Base-by-base conservation (phyloP, 2,329 filamentous ascomycete genomes). In the Colletotrichum sp. region DNA sequence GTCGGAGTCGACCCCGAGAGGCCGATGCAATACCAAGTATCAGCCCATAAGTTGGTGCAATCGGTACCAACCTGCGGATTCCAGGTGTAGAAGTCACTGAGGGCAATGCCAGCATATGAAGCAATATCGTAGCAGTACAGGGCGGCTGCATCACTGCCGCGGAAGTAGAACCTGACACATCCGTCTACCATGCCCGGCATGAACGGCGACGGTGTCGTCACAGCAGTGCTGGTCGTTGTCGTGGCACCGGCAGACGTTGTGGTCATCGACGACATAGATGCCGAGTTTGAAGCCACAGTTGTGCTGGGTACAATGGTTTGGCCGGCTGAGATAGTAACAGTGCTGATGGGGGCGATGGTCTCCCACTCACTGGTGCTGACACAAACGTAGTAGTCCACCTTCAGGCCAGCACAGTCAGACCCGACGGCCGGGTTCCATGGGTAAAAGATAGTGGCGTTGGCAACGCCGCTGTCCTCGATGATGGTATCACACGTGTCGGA, bases 51-150 rank as follows among this genome's bases (percentile, higher is more conserved):
- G 15, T 21, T 27, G 21, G 21, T 15, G 57, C 66, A 63, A n/a
- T 69, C 66, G 16, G 16, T 47, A 16, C 66, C 66, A 6, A 69
- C 57, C 12, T 24, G 21, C 12, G 66, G 55, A 27, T 69, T 69
- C 57, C 57, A 69, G 5, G 18, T 36, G 43, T 69, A 71, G 59
- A 76, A 77, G 43, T 75, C 38, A 9, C 62, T 73, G 18, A 51
- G 62, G 15, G 76, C 55, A 27, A 77, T 76, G 57, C 57, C 57
- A 9, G 57, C 57, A 15, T 51, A 51, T 51, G 43, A 51, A 12
- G 43, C 43, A 11, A 51, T 51, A 51, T 51, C 43, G 21, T 51
- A 51, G 43, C 43, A 51, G 43, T 51, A 51, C n/a, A 51, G 43
- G n/a, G 43, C 43, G 3, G 43, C 43, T 51, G 43, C 43, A 51